phyloP scores from a whole-genome alignment of 352 stramenopile genomes.

The Ophiocytium majus region DNA sequence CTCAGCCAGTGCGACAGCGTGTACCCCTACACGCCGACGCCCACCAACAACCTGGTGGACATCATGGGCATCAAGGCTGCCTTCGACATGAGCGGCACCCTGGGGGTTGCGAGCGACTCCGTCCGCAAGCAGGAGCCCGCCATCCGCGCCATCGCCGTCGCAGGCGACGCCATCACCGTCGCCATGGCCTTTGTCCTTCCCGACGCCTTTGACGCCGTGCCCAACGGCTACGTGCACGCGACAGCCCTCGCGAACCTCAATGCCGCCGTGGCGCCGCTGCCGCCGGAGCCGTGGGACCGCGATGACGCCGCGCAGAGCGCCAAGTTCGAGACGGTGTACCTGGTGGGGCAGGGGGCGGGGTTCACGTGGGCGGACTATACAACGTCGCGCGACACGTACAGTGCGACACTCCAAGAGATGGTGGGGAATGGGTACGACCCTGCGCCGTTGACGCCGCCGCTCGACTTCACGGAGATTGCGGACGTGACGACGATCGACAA shows the following conservation, averaged over 20 bases:
- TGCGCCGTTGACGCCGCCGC: no score
- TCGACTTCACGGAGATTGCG: no score
- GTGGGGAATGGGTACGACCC: no score
- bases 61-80: conserved; percentile 25
- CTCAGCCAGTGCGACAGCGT: conserved; percentile 15
- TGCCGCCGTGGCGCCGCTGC: not conserved
- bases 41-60: conserved; percentile 46
- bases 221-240: not conserved
- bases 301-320: not conserved
- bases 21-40: conserved; percentile 12
- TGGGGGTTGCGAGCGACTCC: not conserved
- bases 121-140: not conserved
- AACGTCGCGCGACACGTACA: no score
- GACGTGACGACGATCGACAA: no score
- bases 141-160: not conserved
- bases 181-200: no score
- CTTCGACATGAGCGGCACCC: conserved; percentile 3
- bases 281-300: not conserved
- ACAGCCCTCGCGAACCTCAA: not conserved
- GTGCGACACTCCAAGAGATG: no score
- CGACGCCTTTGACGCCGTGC: no score
- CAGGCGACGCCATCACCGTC: not conserved
- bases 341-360: not conserved
- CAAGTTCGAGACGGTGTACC: not conserved
- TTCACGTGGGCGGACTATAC: not conserved